phyloP scores from a whole-genome alignment of 2,329 filamentous ascomycete species.

The Epicoccum nigrum region DNA sequence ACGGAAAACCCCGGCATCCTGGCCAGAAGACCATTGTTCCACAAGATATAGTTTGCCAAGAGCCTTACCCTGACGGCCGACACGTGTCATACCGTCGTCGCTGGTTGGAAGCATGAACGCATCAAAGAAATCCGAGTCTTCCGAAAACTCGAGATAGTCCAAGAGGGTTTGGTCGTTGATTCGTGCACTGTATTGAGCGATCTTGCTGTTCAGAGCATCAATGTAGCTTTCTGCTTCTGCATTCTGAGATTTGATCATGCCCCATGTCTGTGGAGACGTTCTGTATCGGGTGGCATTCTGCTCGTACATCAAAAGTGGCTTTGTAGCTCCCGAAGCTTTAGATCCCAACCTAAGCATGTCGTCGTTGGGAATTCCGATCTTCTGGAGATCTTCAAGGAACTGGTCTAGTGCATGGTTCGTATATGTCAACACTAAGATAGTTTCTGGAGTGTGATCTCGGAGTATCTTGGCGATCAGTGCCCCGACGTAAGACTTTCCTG shows the following conservation, averaged over 20 bases:
- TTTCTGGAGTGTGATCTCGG: conserved; percentile 55
- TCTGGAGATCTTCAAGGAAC: conserved; percentile 66
- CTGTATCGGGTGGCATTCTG: conserved; percentile 43
- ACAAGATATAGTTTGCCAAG: conserved; percentile 60
- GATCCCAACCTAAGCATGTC: conserved; percentile 68
- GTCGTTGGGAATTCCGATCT: conserved; percentile 59
- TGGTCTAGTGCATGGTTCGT: conserved; percentile 62
- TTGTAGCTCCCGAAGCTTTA: conserved; percentile 61
- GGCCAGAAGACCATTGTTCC: conserved; percentile 58
- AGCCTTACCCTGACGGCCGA: conserved; percentile 55
- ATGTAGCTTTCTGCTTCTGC: conserved; percentile 43
- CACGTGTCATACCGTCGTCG: conserved; percentile 53
- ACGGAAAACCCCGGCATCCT: conserved; percentile 54
- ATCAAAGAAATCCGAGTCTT: conserved; percentile 59
- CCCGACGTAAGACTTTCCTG: conserved; percentile 77
- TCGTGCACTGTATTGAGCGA: conserved; percentile 14
- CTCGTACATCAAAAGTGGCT: conserved; percentile 54
- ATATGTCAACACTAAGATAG: conserved; percentile 69
- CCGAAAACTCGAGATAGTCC: conserved; percentile 61
- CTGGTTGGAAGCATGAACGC: conserved; percentile 61
- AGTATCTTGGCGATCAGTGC: conserved; percentile 66
- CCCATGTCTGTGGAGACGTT: conserved; percentile 46
- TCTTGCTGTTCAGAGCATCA: conserved; percentile 19
- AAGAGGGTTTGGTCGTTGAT: conserved; percentile 40
- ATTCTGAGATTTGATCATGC: conserved; percentile 53